These are phyloP conservation scores for Penicillium sp. DNA, from an alignment of 2,329 filamentous ascomycete species.

Conservation along the genomic window DNA sequence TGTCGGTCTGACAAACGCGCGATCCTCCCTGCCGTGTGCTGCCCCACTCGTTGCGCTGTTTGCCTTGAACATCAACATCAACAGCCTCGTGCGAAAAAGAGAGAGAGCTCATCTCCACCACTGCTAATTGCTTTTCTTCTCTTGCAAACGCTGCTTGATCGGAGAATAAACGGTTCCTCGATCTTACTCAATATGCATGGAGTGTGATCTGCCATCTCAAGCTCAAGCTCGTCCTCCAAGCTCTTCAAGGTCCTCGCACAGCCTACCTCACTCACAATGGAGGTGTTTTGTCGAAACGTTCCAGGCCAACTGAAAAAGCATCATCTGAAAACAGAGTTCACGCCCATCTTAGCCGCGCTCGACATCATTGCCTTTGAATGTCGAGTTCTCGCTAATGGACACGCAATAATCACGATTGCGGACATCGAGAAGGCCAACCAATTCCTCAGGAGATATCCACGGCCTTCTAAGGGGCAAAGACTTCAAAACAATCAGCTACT, in stretches of 20 bases:
- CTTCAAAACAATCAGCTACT: conserved; percentile 11
- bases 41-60: background rate
- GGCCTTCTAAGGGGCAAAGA: conserved; percentile 12
- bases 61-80: background rate
- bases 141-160: too few species aligned
- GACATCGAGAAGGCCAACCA: conserved; percentile 18
- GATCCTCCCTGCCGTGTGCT: background rate
- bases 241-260: background rate
- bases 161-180: too few species aligned
- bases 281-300: conserved; percentile 25
- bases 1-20: background rate
- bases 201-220: background rate
- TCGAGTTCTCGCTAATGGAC: conserved; percentile 17
- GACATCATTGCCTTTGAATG: conserved; percentile 21
- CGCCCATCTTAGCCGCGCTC: conserved; percentile 17
- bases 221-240: background rate
- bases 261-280: conserved; percentile 16
- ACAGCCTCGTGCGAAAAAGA: too few species aligned
- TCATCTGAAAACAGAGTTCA: conserved; percentile 21
- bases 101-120: background rate
- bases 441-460: conserved; percentile 18
- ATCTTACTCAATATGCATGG: background rate
- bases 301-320: conserved; percentile 19
- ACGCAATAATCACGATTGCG: conserved; percentile 21
- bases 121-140: background rate